Base-by-base conservation (phyloP, 169 alveolate species). In the Plasmodium sp. region DNA sequence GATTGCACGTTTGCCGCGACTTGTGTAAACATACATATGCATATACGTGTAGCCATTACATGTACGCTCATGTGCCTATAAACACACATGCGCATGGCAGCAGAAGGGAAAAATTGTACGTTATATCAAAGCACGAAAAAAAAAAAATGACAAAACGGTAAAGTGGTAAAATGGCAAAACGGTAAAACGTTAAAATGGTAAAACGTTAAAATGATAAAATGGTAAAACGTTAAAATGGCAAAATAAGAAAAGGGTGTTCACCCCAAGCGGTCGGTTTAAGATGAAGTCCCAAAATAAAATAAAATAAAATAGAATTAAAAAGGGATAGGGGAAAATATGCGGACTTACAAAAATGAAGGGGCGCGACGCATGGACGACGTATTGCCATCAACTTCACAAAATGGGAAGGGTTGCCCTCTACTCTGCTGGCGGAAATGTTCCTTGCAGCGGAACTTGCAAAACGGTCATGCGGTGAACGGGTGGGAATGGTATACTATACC, bases 71-170 rank as follows among this genome's bases (percentile, higher is more conserved):
- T 45, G 67, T 82, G 51, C 67, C 22, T 48, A 36, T 51, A 4
- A 45, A 10, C 36, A 41, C 48, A n/a, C 58, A 82, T 75, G 22
- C 90, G 45, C 86, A 81, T 81, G 62, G 62, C 39, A 81, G 75
- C 54, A 81, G 62, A 81, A 51, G 12, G 22, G 16, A 51, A 51
- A 51, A 51, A 51, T 51, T 51, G 18, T 51, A 51, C 62, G 62
- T 51, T 67, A 31, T 67, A 27, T 18, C 43, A 67, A 67, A 27
- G 3, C 14, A 31, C 18, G 39, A 27, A 67, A 67, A 67, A 67
- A 67, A 67, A 27, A 27, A 27, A 62, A 62, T n/a, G 18, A 62
- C n/a, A 62, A 62, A 62, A n/a, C 7, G 27, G 27, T 22, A 22
- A 22, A 22, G 27, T 22, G 27, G 27, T 22, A 22, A 22, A 22